Evolutionary conservation across 1,284 basidiomycete genomes (phyloP), one percentile per base, ranked within the genome.

Genomic region (Lignosus rhinocerotis): DNA sequence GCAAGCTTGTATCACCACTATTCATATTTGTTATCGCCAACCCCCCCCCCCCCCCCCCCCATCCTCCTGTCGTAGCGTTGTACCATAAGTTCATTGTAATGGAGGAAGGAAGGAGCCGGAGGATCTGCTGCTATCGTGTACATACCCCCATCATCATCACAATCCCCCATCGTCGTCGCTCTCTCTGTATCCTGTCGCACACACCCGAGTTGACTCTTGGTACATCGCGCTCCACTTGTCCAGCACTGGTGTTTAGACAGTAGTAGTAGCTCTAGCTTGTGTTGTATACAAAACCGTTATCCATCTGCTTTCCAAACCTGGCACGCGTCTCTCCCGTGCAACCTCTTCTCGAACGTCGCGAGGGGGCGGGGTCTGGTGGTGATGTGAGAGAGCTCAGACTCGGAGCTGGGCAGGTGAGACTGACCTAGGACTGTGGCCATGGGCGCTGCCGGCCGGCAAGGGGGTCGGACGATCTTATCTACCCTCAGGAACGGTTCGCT

Each of bases 1-100:
- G 60, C 60, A 68, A 67, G 59, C 62, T 58, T 70, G 68, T 70
- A 70, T 66, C 67, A 70, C 65, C 69, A 67, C 63, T 66, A 67
- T 66, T 60, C 58, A 47, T 64, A 64, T 63, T 60, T 59, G 61
- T 25, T 25, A 25, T 25, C 39, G 34, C 55, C 48, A 32, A 17
- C 25, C 43, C 49, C 16, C 41, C 42, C 59, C 36, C 42, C 53
- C 53, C 52, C 53, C 25, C 4, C 25, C 25, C 25, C 25, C n/a
- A n/a, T n/a, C n/a, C 2, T 25, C 25, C 25, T 25, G 25, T 2
- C 53, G 60, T 51, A 58, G 60, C 62, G 63, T 50, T 68, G 66
- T 68, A 66, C 58, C 63, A 65, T 53, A 56, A 62, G 60, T 63
- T 58, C 62, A 61, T 61, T 59, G 25, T 62, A 60, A 59, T 59